phyloP scores from a whole-genome alignment of 2,329 filamentous ascomycete genomes.

The Thelonectria rubi region DNA sequence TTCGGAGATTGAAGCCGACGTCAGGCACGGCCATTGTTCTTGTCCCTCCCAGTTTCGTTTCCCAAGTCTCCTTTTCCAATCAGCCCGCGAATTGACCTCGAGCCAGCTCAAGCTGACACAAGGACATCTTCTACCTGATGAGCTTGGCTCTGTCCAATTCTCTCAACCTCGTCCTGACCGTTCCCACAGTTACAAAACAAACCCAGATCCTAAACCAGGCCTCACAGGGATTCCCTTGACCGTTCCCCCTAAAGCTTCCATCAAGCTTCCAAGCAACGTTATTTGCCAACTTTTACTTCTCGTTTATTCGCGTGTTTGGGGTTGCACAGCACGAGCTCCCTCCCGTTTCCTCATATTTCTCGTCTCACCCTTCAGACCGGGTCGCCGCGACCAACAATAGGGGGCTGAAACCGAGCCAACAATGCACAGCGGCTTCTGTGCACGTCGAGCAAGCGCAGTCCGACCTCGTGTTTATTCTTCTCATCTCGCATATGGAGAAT shows the following conservation, averaged over 20 bases:
- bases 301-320: background rate
- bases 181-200: background rate
- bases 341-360: background rate
- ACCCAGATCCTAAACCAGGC: background rate
- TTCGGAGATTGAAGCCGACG: constrained; percentile 14
- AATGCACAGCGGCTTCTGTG: constrained; percentile 13
- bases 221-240: background rate
- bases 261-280: background rate
- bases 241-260: constrained; percentile 1
- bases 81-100: background rate
- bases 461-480: constrained; percentile 31
- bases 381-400: background rate
- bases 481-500: background rate
- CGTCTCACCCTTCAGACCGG: background rate
- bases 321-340: background rate
- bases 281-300: background rate
- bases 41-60: background rate
- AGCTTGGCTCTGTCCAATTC: background rate
- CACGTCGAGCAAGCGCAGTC: constrained; percentile 30
- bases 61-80: background rate
- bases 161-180: background rate
- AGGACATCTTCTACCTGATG: background rate
- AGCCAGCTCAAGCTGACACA: background rate
- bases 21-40: no score
- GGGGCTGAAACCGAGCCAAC: constrained; percentile 1